phyloP scores from a whole-genome alignment of 176 grass and related monocot species.

The Musa itinerans region DNA sequence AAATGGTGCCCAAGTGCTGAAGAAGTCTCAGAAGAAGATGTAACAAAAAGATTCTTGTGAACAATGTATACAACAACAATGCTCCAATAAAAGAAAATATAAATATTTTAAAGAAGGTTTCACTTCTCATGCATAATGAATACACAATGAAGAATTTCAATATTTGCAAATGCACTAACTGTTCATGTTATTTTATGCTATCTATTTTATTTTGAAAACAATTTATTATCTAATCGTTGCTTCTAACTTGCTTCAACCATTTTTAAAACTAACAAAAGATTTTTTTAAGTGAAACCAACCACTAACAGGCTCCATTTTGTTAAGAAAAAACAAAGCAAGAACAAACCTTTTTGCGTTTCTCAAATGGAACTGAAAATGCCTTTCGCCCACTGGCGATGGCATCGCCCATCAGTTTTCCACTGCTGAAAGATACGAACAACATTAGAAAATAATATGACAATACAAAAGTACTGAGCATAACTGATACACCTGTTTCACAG shows the following conservation, averaged over 20 bases:
- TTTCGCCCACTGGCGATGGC: neutral
- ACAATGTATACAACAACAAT: neutral
- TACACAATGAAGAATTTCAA: too few species aligned
- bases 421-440: neutral
- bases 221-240: too few species aligned
- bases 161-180: neutral
- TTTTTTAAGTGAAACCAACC: neutral
- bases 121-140: too few species aligned
- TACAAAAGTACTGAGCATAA: neutral
- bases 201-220: too few species aligned
- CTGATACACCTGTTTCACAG: neutral
- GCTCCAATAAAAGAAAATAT: too few species aligned
- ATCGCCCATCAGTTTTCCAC: slow-evolving; percentile 14
- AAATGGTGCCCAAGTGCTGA: neutral
- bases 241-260: too few species aligned
- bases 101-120: too few species aligned
- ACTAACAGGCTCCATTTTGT: neutral
- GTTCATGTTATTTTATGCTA: too few species aligned
- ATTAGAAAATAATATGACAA: neutral
- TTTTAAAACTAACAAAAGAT: too few species aligned
- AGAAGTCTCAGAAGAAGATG: neutral
- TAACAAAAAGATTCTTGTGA: neutral
- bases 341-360: slow-evolving; percentile 38
- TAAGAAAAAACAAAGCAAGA: neutral
- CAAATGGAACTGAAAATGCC: slow-evolving; percentile 36